Conservation (phyloP, 768 basidiomycete genomes). For the Leucogyrophana mollusca region DNA sequence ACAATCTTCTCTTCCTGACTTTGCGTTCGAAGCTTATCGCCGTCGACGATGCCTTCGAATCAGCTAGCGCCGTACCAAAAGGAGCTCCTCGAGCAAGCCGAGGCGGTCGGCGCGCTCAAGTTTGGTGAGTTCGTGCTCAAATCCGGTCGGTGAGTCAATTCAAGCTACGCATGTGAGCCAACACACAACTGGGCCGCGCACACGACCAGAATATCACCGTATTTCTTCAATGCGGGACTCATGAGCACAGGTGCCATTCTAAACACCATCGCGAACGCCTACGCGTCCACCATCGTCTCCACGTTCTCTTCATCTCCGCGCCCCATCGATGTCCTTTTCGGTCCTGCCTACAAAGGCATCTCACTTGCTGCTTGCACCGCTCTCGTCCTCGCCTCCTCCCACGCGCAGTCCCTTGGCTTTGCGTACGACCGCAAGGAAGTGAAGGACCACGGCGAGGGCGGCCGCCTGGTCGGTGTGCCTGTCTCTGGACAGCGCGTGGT, state of each 20-base stretch:
- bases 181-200: no score
- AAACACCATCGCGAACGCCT: conserved; percentile 72
- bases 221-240: conserved; percentile 95
- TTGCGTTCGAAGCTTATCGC: conserved; percentile 16
- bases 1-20: conserved; percentile 4
- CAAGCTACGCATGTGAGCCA: neutral
- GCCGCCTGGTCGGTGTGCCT: conserved; percentile 81
- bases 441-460: conserved; percentile 97
- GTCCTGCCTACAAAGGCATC: conserved; percentile 98
- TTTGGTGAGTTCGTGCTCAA: conserved; percentile 94
- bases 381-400: conserved; percentile 66
- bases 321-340: conserved; percentile 77
- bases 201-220: conserved; percentile 85
- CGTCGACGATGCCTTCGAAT: neutral
- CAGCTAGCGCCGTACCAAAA: conserved; percentile 55
- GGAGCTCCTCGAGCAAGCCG: conserved; percentile 66
- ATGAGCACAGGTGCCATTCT: conserved; percentile 84
- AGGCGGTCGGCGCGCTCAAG: conserved; percentile 72
- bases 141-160: conserved; percentile 76
- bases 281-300: conserved; percentile 73
- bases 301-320: conserved; percentile 40
- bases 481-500: conserved; percentile 82
- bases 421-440: conserved; percentile 94
- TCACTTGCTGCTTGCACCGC: conserved; percentile 86
- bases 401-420: conserved; percentile 70